Percentiles rank a stretch among this genome's conserved stretches.
Conservation (phyloP, 2,329 filamentous ascomycete genomes). For the Sporothrix curviconia region DNA sequence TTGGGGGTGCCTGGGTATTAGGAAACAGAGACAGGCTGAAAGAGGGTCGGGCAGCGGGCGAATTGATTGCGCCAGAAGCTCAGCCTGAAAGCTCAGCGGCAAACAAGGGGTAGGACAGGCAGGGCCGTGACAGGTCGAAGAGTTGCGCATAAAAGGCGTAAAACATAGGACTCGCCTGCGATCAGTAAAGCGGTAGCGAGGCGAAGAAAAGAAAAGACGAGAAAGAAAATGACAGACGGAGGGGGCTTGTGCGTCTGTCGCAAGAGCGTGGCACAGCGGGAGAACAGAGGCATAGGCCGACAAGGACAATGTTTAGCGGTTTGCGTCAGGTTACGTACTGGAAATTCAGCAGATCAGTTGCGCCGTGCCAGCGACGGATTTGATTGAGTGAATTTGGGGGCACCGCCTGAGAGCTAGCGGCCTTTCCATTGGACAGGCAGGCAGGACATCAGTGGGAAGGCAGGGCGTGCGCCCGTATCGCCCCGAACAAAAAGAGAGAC, state of each 20-base stretch:
- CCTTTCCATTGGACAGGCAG: slow-evolving; percentile 18
- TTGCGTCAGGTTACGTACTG: neutral
- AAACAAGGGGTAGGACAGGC: too few relatives aligned
- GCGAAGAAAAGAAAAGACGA: neutral
- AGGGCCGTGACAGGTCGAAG: too few relatives aligned
- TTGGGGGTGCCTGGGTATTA: slow-evolving; percentile 18
- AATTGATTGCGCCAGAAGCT: neutral
- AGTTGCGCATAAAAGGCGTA: too few relatives aligned
- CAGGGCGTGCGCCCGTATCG: slow-evolving; percentile 6
- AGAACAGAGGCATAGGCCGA: neutral
- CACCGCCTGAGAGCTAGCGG: slow-evolving; percentile 10
- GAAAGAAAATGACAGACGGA: neutral
- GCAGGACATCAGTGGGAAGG: too few relatives aligned
- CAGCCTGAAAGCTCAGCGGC: neutral
- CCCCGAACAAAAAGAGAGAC: too few relatives aligned
- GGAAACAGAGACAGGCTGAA: too few relatives aligned
- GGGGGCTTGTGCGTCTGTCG: neutral
- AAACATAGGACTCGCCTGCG: too few relatives aligned
- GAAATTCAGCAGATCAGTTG: slow-evolving; percentile 5
- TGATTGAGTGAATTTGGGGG: neutral
- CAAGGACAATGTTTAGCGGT: neutral
- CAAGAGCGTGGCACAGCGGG: neutral
- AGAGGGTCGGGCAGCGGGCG: too few relatives aligned
- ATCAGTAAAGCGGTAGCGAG: slow-evolving; percentile 15
- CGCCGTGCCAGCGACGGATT: neutral